These are phyloP conservation scores for Naganishia randhawae DNA, from an alignment of 768 basidiomycete species.

Conservation along the genomic window DNA sequence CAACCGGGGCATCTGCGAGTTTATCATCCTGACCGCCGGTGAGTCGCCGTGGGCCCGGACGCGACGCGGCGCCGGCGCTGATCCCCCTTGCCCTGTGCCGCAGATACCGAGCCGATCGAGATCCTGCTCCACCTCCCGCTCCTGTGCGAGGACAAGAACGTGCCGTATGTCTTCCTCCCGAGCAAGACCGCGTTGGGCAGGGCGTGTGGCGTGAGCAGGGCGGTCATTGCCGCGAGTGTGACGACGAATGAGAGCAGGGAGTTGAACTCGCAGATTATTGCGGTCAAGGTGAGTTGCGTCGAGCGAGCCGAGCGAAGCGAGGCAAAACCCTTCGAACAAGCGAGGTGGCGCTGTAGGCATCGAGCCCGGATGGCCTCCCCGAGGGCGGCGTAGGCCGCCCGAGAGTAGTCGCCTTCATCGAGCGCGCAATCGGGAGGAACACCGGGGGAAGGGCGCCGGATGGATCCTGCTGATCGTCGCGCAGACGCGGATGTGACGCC, in stretches of 20 bases:
- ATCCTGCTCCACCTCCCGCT: constrained; percentile 95
- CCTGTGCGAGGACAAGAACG: constrained; percentile 99
- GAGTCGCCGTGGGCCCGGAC: background rate
- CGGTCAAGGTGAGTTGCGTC: constrained; percentile 62
- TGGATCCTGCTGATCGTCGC: too few species aligned
- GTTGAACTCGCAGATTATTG: constrained; percentile 79
- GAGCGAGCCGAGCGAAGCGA: constrained; percentile 10
- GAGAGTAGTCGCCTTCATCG: background rate
- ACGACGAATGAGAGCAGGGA: constrained; percentile 95
- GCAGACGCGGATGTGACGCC: too few species aligned
- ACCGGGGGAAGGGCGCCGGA: background rate
- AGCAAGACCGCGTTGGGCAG: constrained; percentile 93
- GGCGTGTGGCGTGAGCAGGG: constrained; percentile 89
- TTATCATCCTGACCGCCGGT: constrained; percentile 80
- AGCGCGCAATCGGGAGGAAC: background rate
- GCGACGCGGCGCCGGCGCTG: too few species aligned
- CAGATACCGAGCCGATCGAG: constrained; percentile 95
- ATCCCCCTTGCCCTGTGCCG: background rate
- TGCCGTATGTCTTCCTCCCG: constrained; percentile 90
- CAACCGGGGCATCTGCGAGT: constrained; percentile 95
- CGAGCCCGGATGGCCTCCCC: background rate
- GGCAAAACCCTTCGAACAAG: constrained; percentile 69
- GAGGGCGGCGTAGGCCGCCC: background rate
- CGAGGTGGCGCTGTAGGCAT: background rate
- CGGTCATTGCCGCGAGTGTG: constrained; percentile 91